Base-by-base conservation (phyloP, 1,284 basidiomycete genomes). In the Volvariella surrecta region DNA sequence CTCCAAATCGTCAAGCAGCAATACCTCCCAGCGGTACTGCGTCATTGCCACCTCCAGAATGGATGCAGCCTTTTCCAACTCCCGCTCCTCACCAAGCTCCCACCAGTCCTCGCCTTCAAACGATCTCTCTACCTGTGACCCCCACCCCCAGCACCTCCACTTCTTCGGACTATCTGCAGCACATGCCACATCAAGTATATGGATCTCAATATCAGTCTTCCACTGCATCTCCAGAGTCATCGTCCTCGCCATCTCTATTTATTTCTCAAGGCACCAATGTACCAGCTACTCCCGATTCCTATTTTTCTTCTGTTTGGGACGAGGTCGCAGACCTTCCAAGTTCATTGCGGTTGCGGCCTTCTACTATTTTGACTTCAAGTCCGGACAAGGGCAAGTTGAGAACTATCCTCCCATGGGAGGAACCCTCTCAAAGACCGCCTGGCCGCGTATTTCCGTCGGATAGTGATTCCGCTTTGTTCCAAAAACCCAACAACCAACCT, bases 331-430 rank as follows among this genome's bases (percentile, higher is more conserved):
- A 37, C 66, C 62, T 7, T 61, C 64, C 42, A 61, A 64, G 20
- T 59, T 58, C 15, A 19, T 35, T n/a, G 15, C 6, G 13, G 60
- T 69, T 30, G 57, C 61, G 35, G 60, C 62, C 7, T 77, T 84
- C 54, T n/a, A n/a, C n/a, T n/a, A n/a, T n/a, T n/a, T n/a, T n/a
- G n/a, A n/a, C n/a, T 86, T 89, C 59, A 7, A 72, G 68, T 44
- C 90, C 93, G 1, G 84, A 94, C 57, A 73, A 68, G 13, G 64
- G 62, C 20, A 87, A 86, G 53, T 76, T 94, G 20, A 82, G 82
- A 51, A 67, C 74, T 18, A 71, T 96, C n/a, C 97, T 98, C 59
- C 93, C 94, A 6, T 98, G 94, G 94, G 94, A 98, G 59, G 73
- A 78, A 45, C 74, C 73, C 45, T 74, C 74, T 2, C 76, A 85